Conservation (phyloP, 768 basidiomycete species). For the Amanita phalloides region DNA sequence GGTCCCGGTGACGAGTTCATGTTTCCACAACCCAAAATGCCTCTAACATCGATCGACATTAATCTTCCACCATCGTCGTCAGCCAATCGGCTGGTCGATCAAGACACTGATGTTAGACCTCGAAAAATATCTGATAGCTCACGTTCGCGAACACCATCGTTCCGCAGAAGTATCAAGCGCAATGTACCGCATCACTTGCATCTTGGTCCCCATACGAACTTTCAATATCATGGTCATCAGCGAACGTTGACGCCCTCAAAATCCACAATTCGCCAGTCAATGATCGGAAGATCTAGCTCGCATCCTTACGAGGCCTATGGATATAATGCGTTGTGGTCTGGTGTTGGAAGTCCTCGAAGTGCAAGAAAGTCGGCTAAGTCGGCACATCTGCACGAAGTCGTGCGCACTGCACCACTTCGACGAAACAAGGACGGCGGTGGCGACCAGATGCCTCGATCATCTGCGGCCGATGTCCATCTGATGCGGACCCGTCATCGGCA, state of each 20-base stretch:
- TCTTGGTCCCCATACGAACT: neutral
- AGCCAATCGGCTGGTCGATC: neutral
- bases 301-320: neutral
- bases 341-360: conserved; percentile 24
- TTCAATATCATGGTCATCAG: neutral
- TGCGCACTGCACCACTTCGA: conserved; percentile 13
- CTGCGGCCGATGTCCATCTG: neutral
- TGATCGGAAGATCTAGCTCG: conserved; percentile 1
- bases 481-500: neutral
- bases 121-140: conserved; percentile 6
- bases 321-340: conserved; percentile 7
- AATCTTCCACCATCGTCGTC: conserved; percentile 5
- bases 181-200: neutral
- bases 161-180: conserved; percentile 11
- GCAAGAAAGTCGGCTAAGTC: conserved; percentile 52
- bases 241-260: conserved; percentile 1
- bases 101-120: conserved; percentile 4
- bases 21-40: neutral
- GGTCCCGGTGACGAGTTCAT: neutral
- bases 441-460: neutral
- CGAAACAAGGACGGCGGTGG: neutral
- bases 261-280: neutral
- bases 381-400: conserved; percentile 55
- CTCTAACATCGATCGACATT: neutral
- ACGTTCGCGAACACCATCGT: conserved; percentile 20